Evolutionary conservation across 176 grass and related monocot genomes (phyloP), one percentile per base, ranked within the genome.

Genomic region (Typha latifolia): DNA sequence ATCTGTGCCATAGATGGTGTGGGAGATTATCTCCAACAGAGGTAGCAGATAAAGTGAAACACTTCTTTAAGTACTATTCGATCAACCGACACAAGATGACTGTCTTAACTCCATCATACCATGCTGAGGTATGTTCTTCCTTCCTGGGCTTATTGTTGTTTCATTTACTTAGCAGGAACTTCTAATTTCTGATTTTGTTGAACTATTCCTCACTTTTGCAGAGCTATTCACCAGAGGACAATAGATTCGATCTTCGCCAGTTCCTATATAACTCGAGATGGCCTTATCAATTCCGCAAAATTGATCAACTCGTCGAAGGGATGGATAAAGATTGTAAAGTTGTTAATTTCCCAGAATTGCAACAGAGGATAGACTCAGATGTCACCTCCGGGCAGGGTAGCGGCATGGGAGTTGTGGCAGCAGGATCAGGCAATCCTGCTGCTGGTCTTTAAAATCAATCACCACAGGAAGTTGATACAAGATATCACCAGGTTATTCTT

Each of bases 191-290:
- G 53, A 59, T 18, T 59, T 57, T 53, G 51, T n/a, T 53, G 12
- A 26, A 70, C 56, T 7, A 49, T 49, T 12, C 51, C 22, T 32
- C 62, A 48, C 59, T 83, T 74, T 68, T 80, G 67, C 66, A 97
- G 94, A 97, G 94, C 77, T 97, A 97, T 84, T 97, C 94, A n/a
- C 94, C 94, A 2, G 94, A 97, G 52, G 94, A 97, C 22, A 92
- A 97, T 69, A 82, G 89, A 73, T 97, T 87, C 24, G 94, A 97
- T 64, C 83, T 97, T 56, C 85, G 94, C 66, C 94, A 97, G 37
- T 97, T 97, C 73, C 61, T 97, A 24, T 97, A 97, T 83, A 97
- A 92, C 76, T 73, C 83, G 49, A 81, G 78, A 70, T 97, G 94
- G 94, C 70, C 89, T 11, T 90, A 76, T 22, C 94, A 97, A 76